phyloP scores from a whole-genome alignment of 106 monocot species.

The Dendrobium officinale region DNA sequence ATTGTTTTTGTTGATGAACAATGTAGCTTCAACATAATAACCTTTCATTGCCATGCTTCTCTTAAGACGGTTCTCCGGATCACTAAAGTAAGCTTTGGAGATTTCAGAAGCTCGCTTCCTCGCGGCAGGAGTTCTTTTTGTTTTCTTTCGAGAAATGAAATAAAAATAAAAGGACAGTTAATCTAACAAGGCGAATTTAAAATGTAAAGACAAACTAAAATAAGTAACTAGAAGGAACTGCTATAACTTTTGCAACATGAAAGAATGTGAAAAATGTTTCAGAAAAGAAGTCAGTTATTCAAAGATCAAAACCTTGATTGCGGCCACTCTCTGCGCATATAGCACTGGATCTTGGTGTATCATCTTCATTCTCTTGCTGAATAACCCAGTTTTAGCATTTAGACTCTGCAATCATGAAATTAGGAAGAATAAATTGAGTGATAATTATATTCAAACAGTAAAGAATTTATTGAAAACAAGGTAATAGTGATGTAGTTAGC shows the following conservation, averaged over 20 bases:
- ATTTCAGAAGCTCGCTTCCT: conserved; percentile 73
- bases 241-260: too few species aligned
- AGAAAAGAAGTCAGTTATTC: neutral
- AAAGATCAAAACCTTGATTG: conserved; percentile 68
- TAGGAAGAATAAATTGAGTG: neutral
- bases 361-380: conserved; percentile 89
- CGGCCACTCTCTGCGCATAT: conserved; percentile 78
- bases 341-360: conserved; percentile 78
- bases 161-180: neutral
- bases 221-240: neutral
- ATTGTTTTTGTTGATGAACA: too few species aligned
- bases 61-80: conserved; percentile 84
- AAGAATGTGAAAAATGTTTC: neutral
- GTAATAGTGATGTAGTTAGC: neutral
- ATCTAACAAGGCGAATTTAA: neutral
- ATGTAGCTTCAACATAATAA: neutral
- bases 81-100: conserved; percentile 65
- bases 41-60: conserved; percentile 95
- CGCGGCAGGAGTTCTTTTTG: conserved; percentile 69
- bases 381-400: conserved; percentile 95
- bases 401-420: conserved; percentile 72
- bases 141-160: conserved; percentile 37
- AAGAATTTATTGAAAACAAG: neutral
- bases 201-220: neutral
- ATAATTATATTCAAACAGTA: neutral